Evolutionary conservation across 768 basidiomycete species (phyloP), one percentile per base, ranked within the genome.

Genomic region (Psilocybe azurescens): DNA sequence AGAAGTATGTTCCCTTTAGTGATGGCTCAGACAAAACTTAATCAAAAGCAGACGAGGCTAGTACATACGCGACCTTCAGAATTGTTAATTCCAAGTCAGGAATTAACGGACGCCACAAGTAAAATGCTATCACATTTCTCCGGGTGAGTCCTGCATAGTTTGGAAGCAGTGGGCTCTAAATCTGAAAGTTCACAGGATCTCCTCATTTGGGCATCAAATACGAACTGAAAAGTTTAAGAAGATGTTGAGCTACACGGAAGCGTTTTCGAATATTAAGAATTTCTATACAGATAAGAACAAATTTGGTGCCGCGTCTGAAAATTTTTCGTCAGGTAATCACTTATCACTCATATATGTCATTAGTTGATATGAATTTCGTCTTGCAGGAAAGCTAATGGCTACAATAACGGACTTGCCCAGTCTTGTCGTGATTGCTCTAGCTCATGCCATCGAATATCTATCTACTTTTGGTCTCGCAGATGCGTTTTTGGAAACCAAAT

Each of bases 61-160:
- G 86, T 90, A 2, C 95, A 99, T 71, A 84, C 88, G 20, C 86
- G 85, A 64, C 97, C 97, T 4, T 81, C 88, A 1, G 97, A 98
- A 67, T 74, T 99, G 1, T 78, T 97, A 1, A 72, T 95, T 10
- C 88, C 88, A 5, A 73, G 79, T 54, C 67, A 75, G 6, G 84
- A 81, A 3, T 70, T 97, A 30, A 91, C 88, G 55, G 82, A 83
- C 41, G 77, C 86, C 24, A 95, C 93, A 0, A 85, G 86, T 63
- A 93, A 91, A 67, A 86, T 97, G 77, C 74, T 99, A 29, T 74
- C 75, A 0, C 84, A 94, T 70, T 89, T 91, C 66, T 76, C 84
- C n/a, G 81, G 81, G 94, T 93, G 59, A 61, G 69, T 62, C 44
- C 30, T 38, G 54, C 38, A 14, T 5, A 44, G 61, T 62, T 61